Evolutionary conservation across 2,329 filamentous ascomycete species (phyloP), one percentile per base, ranked within the genome.

Genomic region (Xenoacremonium recifei): DNA sequence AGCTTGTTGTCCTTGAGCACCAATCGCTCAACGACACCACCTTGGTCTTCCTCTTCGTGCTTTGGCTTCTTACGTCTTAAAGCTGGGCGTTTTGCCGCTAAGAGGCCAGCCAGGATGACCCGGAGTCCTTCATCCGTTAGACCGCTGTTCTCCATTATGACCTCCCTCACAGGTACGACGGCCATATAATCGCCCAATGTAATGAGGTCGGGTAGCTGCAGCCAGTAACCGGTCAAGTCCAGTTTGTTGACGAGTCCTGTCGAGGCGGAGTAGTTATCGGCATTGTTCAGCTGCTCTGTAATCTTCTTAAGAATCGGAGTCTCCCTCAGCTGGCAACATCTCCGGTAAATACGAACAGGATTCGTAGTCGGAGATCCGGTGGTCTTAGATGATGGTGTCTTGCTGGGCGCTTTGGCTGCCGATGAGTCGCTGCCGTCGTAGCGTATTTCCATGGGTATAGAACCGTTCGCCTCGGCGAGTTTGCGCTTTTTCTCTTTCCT

Each of bases 121-220:
- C 93, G 80, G 6, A 96, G 72, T 4, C 89, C 89, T 62, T 95
- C 90, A 56, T 97, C 91, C 2, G 79, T 88, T 27, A 99, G 68
- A 5, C 89, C 87, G 46, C 89, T 92, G 60, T 95, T 89, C 57
- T 96, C 91, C 40, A 97, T 68, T 6, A 95, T 75, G 1, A 99
- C 68, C 57, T 95, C 89, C 53, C 87, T 85, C 3, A 97, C 84
- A 0, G 93, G 92, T 1, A 97, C 92, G 6, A 99, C 83, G 5
- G 93, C 92, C 30, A 99, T 75, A 73, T 92, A 99, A 62, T 99
- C 93, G 37, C 91, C 89, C 2, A 99, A 75, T 0, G 93, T 96
- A 37, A 91, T 68, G 19, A 96, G 76, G 61, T 99, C 93, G 3
- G 85, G 79, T 34, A 95, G 68, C 45, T 92, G 86, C 68, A 99